Conservation (phyloP, 495 filamentous ascomycete genomes). For the Penicillium fimorum region DNA sequence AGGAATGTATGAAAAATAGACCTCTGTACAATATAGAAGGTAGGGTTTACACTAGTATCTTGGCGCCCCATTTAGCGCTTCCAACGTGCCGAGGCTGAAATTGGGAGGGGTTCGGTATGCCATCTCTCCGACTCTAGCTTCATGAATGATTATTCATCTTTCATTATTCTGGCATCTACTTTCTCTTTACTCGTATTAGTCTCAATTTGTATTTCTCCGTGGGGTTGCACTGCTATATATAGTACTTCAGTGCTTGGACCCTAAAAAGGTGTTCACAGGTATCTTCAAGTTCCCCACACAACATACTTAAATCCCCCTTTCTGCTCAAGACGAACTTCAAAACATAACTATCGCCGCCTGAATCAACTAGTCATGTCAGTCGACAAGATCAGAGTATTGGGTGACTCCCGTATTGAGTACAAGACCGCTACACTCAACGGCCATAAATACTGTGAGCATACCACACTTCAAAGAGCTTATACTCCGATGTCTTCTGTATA, state of each 20-base stretch:
- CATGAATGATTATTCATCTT: neutral
- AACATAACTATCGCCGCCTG: neutral
- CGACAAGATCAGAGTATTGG: conserved; percentile 58
- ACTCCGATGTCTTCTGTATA: neutral
- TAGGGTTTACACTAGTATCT: neutral
- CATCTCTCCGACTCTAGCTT: too few relatives aligned
- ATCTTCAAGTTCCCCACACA: neutral
- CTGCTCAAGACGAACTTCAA: neutral
- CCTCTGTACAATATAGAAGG: neutral
- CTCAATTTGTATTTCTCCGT: neutral
- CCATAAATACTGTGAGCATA: conserved; percentile 56
- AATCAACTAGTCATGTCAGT: conserved; percentile 37
- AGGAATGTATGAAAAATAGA: too few relatives aligned
- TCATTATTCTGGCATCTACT: neutral
- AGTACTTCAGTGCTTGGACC: neutral
- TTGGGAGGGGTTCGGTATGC: neutral
- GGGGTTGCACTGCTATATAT: neutral
- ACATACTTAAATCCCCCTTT: neutral
- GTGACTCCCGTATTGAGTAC: conserved; percentile 62
- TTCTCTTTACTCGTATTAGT: neutral
- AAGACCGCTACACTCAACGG: conserved; percentile 60
- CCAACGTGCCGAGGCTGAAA: neutral
- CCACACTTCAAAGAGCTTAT: neutral
- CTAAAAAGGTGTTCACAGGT: neutral
- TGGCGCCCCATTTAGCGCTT: neutral